These are phyloP conservation scores for Aquanectria penicillioides DNA, from an alignment of 2,329 filamentous ascomycete genomes.

Conservation along the genomic window DNA sequence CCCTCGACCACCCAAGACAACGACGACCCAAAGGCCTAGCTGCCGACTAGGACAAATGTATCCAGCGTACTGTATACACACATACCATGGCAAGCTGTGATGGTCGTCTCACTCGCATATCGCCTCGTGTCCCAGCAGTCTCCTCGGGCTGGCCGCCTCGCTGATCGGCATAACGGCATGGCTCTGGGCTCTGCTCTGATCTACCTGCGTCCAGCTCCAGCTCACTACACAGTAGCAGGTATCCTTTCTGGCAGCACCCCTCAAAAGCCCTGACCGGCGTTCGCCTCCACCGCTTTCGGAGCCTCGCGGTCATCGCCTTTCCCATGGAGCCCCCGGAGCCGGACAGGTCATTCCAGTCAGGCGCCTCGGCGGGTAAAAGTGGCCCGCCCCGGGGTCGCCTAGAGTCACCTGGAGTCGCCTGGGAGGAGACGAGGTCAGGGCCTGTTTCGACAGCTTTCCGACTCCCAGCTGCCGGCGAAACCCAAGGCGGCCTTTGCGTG, in stretches of 20 bases:
- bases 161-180: constrained; percentile 38
- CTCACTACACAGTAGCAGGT: not conserved
- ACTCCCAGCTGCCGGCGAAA: constrained; percentile 13
- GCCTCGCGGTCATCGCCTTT: constrained; percentile 35
- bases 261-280: constrained; percentile 2
- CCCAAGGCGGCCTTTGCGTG: constrained; percentile 12
- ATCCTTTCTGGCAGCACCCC: constrained; percentile 13
- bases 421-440: constrained; percentile 17
- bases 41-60: no score
- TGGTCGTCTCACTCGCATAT: constrained; percentile 22
- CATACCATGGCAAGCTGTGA: not conserved
- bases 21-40: no score
- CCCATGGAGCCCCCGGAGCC: constrained; percentile 21
- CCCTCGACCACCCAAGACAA: constrained; percentile 1
- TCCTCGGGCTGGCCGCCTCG: constrained; percentile 32
- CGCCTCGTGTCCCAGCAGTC: constrained; percentile 14
- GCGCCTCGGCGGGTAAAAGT: constrained; percentile 42
- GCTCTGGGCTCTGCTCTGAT: no score
- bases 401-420: constrained; percentile 15
- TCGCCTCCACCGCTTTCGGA: constrained; percentile 44
- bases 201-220: constrained; percentile 13
- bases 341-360: constrained; percentile 36
- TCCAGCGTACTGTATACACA: constrained; percentile 8
- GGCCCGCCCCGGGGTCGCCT: constrained; percentile 33
- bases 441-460: constrained; percentile 36